These are phyloP conservation scores for Magnusiomyces clavatus DNA, from an alignment of 1,139 yeast genomes.

Conservation along the genomic window DNA sequence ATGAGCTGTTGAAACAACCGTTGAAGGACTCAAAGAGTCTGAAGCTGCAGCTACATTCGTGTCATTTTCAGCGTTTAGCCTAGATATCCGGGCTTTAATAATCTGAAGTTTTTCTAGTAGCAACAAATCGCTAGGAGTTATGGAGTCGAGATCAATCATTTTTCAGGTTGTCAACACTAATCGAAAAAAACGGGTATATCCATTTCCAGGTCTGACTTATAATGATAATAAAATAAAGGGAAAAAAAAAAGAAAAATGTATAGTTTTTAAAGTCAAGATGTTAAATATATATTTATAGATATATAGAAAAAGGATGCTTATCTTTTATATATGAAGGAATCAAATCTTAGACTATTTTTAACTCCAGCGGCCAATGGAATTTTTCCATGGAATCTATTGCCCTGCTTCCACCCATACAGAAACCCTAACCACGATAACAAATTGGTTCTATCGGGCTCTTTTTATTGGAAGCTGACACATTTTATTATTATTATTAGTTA, in stretches of 20 bases:
- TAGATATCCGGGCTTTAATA: background rate
- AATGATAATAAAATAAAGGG: background rate
- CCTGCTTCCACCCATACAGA: background rate
- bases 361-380: background rate
- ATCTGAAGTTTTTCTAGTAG: constrained; percentile 10
- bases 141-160: background rate
- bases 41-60: background rate
- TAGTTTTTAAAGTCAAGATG: no score
- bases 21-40: no score
- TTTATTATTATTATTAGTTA: no score
- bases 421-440: background rate
- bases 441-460: background rate
- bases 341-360: background rate
- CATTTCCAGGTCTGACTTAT: background rate
- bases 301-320: background rate
- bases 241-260: background rate
- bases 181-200: background rate
- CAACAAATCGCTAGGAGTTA: constrained; percentile 6
- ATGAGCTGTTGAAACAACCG: no score
- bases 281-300: no score
- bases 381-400: no score
- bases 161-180: background rate
- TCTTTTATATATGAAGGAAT: background rate
- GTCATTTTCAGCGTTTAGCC: background rate
- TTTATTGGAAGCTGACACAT: no score